phyloP scores from a whole-genome alignment of 805 yeast species.

The Metschnikowia amazonensis region DNA sequence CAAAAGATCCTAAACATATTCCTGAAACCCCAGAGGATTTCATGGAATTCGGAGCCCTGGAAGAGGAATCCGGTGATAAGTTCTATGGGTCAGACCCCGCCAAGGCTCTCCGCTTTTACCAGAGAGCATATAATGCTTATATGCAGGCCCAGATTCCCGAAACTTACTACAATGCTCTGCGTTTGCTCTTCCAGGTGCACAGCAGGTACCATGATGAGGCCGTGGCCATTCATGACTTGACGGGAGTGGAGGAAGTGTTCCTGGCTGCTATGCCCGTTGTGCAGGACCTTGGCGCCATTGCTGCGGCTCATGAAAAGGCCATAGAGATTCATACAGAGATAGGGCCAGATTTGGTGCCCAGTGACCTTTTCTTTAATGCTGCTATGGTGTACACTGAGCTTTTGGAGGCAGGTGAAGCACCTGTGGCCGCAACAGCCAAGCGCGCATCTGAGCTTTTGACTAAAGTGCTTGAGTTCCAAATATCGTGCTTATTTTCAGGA shows the following conservation, averaged over 20 bases:
- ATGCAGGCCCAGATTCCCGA: constrained; percentile 3
- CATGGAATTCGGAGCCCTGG: constrained; percentile 53
- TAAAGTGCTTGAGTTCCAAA: constrained; percentile 27
- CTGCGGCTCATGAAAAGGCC: constrained; percentile 38
- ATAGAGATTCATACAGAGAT: constrained; percentile 19
- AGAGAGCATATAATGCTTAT: constrained; percentile 49
- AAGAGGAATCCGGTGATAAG: constrained; percentile 74
- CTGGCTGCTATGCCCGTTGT: constrained; percentile 34
- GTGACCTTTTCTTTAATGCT: constrained; percentile 45
- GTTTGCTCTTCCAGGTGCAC: constrained; percentile 59
- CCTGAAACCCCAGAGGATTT: constrained; percentile 45
- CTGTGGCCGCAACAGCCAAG: not conserved
- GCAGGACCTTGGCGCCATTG: constrained; percentile 33
- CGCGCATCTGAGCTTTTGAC: constrained; percentile 20
- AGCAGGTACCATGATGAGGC: constrained; percentile 45
- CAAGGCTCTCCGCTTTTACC: constrained; percentile 63
- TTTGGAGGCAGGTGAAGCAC: constrained; percentile 34
- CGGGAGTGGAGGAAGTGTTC: constrained; percentile 33
- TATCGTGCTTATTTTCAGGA: constrained; percentile 26
- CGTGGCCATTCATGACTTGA: constrained; percentile 21
- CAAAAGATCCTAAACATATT: not conserved
- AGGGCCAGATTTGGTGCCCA: constrained; percentile 4
- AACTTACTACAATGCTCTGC: constrained; percentile 50
- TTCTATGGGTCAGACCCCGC: constrained; percentile 66
- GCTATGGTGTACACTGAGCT: constrained; percentile 47